A percentile compares a stretch with the other conserved stretches of the same genome.
phyloP scores from a whole-genome alignment of 2,329 filamentous ascomycete genomes.

The Alternaria panax region DNA sequence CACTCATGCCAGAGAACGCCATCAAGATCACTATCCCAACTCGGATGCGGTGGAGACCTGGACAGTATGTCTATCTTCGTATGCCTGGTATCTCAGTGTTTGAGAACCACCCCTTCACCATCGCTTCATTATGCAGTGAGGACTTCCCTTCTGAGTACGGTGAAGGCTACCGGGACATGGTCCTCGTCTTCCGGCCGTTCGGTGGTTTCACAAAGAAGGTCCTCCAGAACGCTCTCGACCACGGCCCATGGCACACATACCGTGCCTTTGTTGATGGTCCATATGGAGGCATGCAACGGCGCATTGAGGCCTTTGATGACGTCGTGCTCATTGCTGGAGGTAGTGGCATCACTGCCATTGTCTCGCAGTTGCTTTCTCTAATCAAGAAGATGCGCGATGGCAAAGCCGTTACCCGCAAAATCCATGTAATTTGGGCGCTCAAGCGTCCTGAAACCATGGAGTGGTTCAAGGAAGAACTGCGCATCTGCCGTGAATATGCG shows the following conservation, averaged over 20 bases:
- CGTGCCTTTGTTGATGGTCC: conserved; percentile 92
- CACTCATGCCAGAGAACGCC: conserved; percentile 89
- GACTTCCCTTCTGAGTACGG: conserved; percentile 94
- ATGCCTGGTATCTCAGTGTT: conserved; percentile 92
- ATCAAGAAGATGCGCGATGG: conserved; percentile 96
- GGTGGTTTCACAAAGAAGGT: conserved; percentile 88
- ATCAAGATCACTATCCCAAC: conserved; percentile 95
- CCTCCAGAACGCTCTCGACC: conserved; percentile 80
- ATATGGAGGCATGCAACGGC: conserved; percentile 91
- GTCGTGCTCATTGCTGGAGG: conserved; percentile 93
- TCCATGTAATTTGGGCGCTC: conserved; percentile 93
- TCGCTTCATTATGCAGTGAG: conserved; percentile 88
- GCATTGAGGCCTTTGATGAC: conserved; percentile 90
- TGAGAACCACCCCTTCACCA: conserved; percentile 95
- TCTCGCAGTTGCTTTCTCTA: conserved; percentile 89
- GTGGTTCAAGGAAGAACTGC: conserved; percentile 95
- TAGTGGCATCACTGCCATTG: conserved; percentile 90
- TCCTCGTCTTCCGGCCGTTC: conserved; percentile 90
- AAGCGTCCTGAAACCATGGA: conserved; percentile 93
- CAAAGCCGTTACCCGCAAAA: conserved; percentile 88
- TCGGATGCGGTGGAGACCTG: conserved; percentile 89
- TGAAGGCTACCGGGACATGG: conserved; percentile 85
- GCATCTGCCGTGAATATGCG: conserved; percentile 88
- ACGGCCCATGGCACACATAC: conserved; percentile 90
- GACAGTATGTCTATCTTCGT: conserved; percentile 92